These are phyloP conservation scores for Colletotrichum horii DNA, from an alignment of 2,329 filamentous ascomycete species.

Conservation along the genomic window DNA sequence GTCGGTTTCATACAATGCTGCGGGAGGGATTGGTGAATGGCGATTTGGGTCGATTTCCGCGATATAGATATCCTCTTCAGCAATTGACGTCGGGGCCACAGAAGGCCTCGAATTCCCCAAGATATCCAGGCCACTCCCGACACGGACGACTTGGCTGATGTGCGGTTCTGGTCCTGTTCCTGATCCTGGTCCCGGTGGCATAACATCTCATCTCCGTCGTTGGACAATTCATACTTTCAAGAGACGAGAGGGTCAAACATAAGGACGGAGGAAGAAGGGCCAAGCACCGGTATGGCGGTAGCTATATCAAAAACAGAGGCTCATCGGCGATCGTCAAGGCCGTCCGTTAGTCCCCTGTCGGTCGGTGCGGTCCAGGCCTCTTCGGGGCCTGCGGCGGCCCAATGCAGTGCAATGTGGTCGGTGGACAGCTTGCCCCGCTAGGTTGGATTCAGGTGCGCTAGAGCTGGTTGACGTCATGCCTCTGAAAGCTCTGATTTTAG, in stretches of 20 bases:
- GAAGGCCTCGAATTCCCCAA: background rate
- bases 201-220: background rate
- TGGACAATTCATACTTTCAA: background rate
- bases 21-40: conserved; percentile 10
- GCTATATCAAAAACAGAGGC: background rate
- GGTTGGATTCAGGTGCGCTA: conserved; percentile 19
- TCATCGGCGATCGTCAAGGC: conserved; percentile 17
- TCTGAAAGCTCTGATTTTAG: conserved; percentile 23
- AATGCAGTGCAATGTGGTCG: conserved; percentile 13
- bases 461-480: conserved; percentile 22
- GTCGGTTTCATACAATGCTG: conserved; percentile 6
- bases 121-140: background rate
- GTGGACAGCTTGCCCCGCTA: conserved; percentile 12
- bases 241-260: background rate
- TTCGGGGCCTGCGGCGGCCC: background rate
- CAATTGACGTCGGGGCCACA: conserved; percentile 14
- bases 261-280: background rate
- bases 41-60: conserved; percentile 19
- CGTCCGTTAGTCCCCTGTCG: conserved; percentile 1
- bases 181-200: background rate
- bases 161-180: background rate
- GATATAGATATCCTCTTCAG: conserved; percentile 22
- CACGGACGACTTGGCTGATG: background rate
- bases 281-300: background rate
- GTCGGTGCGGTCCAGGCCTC: conserved; percentile 16